A percentile compares a stretch with the other conserved stretches of the same genome.
phyloP scores from a whole-genome alignment of 2,329 filamentous ascomycete genomes.

The Neoscytalidium dimidiatum region DNA sequence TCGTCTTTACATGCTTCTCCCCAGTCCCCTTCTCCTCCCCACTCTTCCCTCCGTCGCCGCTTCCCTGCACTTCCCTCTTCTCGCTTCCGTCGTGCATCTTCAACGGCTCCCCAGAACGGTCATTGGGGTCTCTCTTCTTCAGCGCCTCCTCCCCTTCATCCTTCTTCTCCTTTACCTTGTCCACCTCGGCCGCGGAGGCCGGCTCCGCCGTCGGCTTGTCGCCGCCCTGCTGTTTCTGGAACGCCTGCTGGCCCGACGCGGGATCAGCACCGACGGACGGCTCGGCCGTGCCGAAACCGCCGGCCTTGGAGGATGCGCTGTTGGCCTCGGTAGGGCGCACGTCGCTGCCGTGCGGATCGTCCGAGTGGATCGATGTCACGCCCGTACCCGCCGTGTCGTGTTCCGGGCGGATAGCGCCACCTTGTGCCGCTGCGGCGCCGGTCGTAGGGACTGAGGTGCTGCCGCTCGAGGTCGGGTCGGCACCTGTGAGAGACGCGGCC shows the following conservation, averaged over 20 bases:
- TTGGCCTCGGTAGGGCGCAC: constrained; percentile 30
- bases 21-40: constrained; percentile 48
- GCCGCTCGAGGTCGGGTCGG: not conserved
- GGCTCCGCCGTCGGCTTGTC: constrained; percentile 34
- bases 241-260: constrained; percentile 24
- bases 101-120: constrained; percentile 31
- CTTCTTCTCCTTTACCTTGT: constrained; percentile 25
- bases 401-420: constrained; percentile 25
- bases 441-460: not conserved
- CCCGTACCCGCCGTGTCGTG: constrained; percentile 32
- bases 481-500: not conserved
- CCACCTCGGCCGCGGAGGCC: constrained; percentile 25
- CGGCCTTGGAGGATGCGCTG: not conserved
- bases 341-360: constrained; percentile 32
- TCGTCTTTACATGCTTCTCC: constrained; percentile 59
- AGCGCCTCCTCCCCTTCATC: constrained; percentile 26
- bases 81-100: constrained; percentile 26
- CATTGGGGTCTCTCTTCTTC: constrained; percentile 26
- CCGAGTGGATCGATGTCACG: constrained; percentile 29
- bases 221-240: constrained; percentile 39
- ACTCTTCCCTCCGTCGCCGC: constrained; percentile 25
- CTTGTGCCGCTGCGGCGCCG: constrained; percentile 17
- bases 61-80: constrained; percentile 19
- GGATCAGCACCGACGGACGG: constrained; percentile 27
- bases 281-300: constrained; percentile 23